Base-by-base conservation (phyloP, 2,329 filamentous ascomycete genomes). In the Lasiodiplodia sp. region DNA sequence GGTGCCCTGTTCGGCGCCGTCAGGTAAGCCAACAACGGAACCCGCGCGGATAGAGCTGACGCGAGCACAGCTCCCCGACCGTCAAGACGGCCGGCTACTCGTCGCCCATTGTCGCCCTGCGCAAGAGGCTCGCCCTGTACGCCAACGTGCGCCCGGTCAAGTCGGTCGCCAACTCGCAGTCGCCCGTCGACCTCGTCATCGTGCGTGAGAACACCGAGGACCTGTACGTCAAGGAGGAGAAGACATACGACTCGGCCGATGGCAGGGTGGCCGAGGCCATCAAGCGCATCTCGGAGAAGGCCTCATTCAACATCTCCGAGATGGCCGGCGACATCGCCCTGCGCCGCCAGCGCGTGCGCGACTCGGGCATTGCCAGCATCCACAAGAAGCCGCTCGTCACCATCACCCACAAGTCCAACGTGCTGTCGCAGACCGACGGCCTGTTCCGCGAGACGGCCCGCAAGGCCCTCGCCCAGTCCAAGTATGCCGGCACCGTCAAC, bases 121-220 rank as follows among this genome's bases (percentile, higher is more conserved):
- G 96, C 85, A 99, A 98, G 86, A 90, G 89, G 77, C 90, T 99
- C 74, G 91, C 96, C 80, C 90, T 99, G 69, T 99, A 97, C 83
- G 96, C 96, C 84, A 99, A 99, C 80, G 94, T 99, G 63, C 92
- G 96, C 47, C 95, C 95, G 66, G 96, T 98, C 80, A 97, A 97
- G 86, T 92, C 91, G 56, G 88, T 93, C 71, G 77, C 85, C 71
- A 91, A 88, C 40, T 87, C 88, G 67, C 79, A 81, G 11, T 78
- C 79, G 62, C 91, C 92, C 71, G 94, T 97, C 77, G 96, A 99
- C 83, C 91, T 99, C 80, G 96, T 99, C 77, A 99, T 98, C 76
- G 96, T 98, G 67, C 92, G 96, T 72, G 96, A 99, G 83, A 99
- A 99, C 86, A 99, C 96, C 38, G 96, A 99, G 84, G 96, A 99